These are phyloP conservation scores for Leccinum obscurum DNA, from an alignment of 768 basidiomycete species.

Conservation along the genomic window DNA sequence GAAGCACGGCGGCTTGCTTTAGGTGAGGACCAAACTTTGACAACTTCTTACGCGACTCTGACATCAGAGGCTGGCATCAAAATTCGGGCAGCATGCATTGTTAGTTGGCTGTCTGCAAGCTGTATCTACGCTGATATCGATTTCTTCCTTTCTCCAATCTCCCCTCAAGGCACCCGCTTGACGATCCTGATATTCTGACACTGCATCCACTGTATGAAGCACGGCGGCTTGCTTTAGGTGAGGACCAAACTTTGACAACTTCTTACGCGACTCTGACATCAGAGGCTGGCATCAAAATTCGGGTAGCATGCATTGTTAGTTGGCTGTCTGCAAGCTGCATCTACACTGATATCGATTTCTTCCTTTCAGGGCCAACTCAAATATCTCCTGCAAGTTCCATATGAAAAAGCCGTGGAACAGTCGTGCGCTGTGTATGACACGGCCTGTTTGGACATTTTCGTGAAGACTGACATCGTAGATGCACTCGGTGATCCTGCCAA, in stretches of 20 bases:
- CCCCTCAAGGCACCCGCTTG: too few relatives aligned
- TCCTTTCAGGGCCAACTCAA: conserved; percentile 4
- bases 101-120: neutral
- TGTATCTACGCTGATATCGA: neutral
- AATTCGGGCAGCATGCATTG: neutral
- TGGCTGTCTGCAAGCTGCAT: neutral
- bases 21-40: neutral
- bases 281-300: neutral
- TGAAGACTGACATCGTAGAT: conserved; percentile 4
- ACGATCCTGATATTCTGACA: too few relatives aligned
- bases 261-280: neutral
- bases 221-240: neutral
- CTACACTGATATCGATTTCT: neutral
- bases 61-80: neutral
- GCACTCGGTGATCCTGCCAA: neutral
- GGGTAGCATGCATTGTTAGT: neutral
- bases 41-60: neutral
- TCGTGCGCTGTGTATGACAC: conserved; percentile 4
- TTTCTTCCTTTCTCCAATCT: too few relatives aligned
- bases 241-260: neutral
- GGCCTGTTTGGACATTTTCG: neutral
- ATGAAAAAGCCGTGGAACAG: conserved; percentile 6
- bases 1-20: neutral
- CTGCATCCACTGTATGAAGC: too few relatives aligned
- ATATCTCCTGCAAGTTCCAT: conserved; percentile 6